These are phyloP conservation scores for Mrakia gelida DNA, from an alignment of 768 basidiomycete genomes.

Conservation along the genomic window DNA sequence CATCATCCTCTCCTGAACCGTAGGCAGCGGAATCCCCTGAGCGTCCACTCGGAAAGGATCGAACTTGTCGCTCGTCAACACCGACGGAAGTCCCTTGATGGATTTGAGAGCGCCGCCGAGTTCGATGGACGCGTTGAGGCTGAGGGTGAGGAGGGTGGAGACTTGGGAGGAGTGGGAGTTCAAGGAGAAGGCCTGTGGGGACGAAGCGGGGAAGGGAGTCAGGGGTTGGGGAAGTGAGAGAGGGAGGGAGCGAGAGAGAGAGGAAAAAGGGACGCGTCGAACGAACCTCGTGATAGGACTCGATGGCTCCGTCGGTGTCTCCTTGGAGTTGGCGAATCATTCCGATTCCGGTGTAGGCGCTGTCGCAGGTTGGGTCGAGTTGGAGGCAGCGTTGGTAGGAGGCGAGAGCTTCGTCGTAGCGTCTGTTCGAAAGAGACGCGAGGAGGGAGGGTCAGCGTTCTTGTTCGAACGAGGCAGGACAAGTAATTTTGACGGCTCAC, in stretches of 20 bases:
- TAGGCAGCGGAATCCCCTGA: not conserved
- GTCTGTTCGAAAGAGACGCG: conserved; percentile 49
- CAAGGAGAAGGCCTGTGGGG: conserved; percentile 35
- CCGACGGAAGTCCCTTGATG: conserved; percentile 38
- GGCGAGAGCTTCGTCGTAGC: conserved; percentile 59
- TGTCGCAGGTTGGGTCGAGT: conserved; percentile 76
- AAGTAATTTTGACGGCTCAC: too few relatives aligned
- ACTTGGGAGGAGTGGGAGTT: conserved; percentile 42
- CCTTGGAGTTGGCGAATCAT: conserved; percentile 74
- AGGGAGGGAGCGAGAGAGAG: not conserved
- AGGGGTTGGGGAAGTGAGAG: not conserved
- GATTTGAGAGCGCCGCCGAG: conserved; percentile 35
- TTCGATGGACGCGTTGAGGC: conserved; percentile 40
- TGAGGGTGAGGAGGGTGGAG: conserved; percentile 43
- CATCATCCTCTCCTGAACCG: not conserved
- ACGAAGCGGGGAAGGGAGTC: not conserved
- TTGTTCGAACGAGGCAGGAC: too few relatives aligned
- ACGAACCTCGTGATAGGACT: conserved; percentile 85
- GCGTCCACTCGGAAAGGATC: conserved; percentile 17
- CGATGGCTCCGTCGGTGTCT: conserved; percentile 71
- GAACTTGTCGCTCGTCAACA: not conserved
- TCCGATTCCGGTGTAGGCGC: conserved; percentile 82
- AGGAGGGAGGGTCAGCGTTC: too few relatives aligned
- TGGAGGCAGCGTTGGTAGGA: conserved; percentile 76
- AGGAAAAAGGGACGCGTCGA: not conserved